Percentiles rank a stretch among this genome's conserved stretches.
Evolutionary conservation across 129 eudicot genomes (phyloP).

Genomic region (Flaveria brownii): DNA sequence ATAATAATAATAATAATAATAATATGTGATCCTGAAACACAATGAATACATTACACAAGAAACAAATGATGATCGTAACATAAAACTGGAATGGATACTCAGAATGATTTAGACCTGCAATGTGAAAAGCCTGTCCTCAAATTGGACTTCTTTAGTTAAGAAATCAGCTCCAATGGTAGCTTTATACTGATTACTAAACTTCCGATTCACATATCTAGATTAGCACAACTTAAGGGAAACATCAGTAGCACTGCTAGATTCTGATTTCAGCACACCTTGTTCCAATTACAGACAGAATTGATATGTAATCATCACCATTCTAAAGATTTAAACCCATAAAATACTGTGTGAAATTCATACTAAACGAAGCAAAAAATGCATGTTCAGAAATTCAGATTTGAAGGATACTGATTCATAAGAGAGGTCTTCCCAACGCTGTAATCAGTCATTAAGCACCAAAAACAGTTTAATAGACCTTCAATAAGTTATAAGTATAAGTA

Average conservation of each 20-base stretch:
- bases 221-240: slow-evolving; percentile 39
- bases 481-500: slow-evolving; percentile 26
- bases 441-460: slow-evolving; percentile 17
- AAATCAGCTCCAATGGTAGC: slow-evolving; percentile 63
- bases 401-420: slow-evolving; percentile 69
- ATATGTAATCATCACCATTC: slow-evolving; percentile 1
- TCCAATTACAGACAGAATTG: neutral
- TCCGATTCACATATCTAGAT: slow-evolving; percentile 53
- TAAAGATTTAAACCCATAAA: neutral
- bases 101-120: slow-evolving; percentile 43
- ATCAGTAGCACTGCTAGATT: slow-evolving; percentile 6
- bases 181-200: slow-evolving; percentile 59
- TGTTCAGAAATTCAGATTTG: slow-evolving; percentile 6
- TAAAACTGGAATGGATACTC: neutral
- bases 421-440: slow-evolving; percentile 65
- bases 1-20: no score
- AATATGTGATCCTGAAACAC: no score
- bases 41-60: no score
- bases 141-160: slow-evolving; percentile 52
- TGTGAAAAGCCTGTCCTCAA: slow-evolving; percentile 56
- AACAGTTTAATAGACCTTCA: slow-evolving; percentile 22
- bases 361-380: slow-evolving; percentile 17
- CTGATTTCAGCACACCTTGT: slow-evolving; percentile 12
- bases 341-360: slow-evolving; percentile 8
- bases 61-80: neutral